These are phyloP conservation scores for Penicillium sp. DNA, from an alignment of 2,329 filamentous ascomycete genomes.

Conservation along the genomic window DNA sequence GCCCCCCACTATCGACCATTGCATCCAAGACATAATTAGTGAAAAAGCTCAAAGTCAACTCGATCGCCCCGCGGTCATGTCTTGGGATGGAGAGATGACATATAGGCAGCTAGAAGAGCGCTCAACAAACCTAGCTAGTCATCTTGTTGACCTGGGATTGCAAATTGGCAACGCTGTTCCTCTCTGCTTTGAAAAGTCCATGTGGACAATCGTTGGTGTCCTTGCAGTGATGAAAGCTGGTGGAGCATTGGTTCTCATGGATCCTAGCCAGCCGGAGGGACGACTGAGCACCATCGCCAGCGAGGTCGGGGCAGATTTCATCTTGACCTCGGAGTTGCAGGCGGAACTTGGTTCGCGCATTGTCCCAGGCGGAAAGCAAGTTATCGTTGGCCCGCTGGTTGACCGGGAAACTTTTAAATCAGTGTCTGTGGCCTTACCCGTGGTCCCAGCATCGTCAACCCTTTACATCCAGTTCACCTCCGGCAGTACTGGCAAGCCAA, in stretches of 20 bases:
- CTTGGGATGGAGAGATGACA: conserved; percentile 11
- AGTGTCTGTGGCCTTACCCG: not conserved
- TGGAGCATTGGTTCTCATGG: conserved; percentile 6
- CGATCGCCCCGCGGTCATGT: conserved; percentile 2
- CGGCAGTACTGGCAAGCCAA: conserved; percentile 50
- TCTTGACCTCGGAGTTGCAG: conserved; percentile 10
- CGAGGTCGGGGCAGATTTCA: conserved; percentile 4
- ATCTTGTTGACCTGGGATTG: conserved; percentile 27
- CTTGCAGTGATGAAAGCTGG: conserved; percentile 11
- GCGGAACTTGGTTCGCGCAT: not conserved
- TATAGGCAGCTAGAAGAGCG: conserved; percentile 17
- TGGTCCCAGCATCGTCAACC: not conserved
- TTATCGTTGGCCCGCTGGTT: not conserved
- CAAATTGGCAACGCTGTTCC: conserved; percentile 12
- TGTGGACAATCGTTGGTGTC: conserved; percentile 8
- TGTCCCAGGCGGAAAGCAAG: not conserved
- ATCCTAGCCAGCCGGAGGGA: conserved; percentile 7
- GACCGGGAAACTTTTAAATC: not conserved
- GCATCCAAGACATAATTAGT: conserved; percentile 4
- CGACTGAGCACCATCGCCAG: conserved; percentile 13
- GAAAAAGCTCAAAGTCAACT: not conserved
- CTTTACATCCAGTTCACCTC: conserved; percentile 55
- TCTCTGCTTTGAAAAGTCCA: conserved; percentile 10
- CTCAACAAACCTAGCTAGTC: conserved; percentile 25
- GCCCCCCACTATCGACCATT: not conserved